phyloP scores from a whole-genome alignment of 305 asterid genomes.

The Fraxinus latifolia region DNA sequence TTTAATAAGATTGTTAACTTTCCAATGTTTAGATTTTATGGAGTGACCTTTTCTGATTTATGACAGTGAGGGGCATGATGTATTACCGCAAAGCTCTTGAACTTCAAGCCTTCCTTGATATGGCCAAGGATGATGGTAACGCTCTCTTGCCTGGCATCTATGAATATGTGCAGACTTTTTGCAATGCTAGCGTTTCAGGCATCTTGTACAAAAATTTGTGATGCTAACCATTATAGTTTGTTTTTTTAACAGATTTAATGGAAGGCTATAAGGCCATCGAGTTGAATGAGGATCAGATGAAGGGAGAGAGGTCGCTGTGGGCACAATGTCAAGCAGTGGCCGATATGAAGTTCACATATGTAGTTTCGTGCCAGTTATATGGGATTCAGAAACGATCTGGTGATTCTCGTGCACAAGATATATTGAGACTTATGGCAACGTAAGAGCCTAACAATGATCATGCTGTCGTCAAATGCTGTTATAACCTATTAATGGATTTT shows the following conservation, averaged over 20 bases:
- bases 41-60: slow-evolving; percentile 27
- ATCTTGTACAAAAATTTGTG: slow-evolving; percentile 7
- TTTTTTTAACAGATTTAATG: slow-evolving; percentile 66
- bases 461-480: slow-evolving; percentile 15
- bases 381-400: slow-evolving; percentile 97
- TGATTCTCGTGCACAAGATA: slow-evolving; percentile 86
- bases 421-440: slow-evolving; percentile 88
- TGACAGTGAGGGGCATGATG: slow-evolving; percentile 98
- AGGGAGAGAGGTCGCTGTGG: slow-evolving; percentile 93
- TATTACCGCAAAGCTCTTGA: slow-evolving; percentile 96
- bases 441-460: slow-evolving; percentile 32
- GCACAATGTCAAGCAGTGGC: slow-evolving; percentile 98
- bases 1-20: slow-evolving; percentile 1
- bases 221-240: slow-evolving; percentile 14
- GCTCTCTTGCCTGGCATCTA: slow-evolving; percentile 14
- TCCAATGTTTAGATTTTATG: slow-evolving; percentile 8
- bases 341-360: slow-evolving; percentile 97
- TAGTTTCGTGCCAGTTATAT: slow-evolving; percentile 88
- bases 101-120: slow-evolving; percentile 98
- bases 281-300: slow-evolving; percentile 87
- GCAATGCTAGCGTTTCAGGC: slow-evolving; percentile 1
- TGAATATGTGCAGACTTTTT: not conserved
- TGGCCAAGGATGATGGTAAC: slow-evolving; percentile 97
- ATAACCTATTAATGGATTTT: slow-evolving; percentile 27
- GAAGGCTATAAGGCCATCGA: slow-evolving; percentile 97